Conservation (phyloP, 2,329 filamentous ascomycete genomes). For the Ceratocystis eucalypticola region DNA sequence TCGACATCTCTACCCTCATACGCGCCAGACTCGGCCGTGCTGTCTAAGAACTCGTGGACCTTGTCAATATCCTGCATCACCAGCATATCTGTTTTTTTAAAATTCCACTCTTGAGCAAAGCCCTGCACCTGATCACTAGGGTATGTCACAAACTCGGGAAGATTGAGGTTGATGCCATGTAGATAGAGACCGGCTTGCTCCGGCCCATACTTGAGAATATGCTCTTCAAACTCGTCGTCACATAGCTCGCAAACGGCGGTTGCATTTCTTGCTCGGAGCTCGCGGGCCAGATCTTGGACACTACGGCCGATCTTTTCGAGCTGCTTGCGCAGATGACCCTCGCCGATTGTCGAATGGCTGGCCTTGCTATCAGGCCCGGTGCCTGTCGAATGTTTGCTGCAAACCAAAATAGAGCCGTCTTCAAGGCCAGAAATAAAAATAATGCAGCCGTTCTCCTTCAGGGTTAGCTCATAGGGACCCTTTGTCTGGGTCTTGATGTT, state of each 20-base stretch:
- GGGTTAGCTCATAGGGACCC: slow-evolving; percentile 85
- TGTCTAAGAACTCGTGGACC: slow-evolving; percentile 70
- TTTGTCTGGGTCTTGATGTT: slow-evolving; percentile 62
- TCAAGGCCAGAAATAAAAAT: slow-evolving; percentile 91
- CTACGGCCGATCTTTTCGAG: slow-evolving; percentile 65
- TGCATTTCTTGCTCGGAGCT: slow-evolving; percentile 67
- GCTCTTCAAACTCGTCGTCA: slow-evolving; percentile 92
- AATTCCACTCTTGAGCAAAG: slow-evolving; percentile 88
- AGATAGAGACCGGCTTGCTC: slow-evolving; percentile 83
- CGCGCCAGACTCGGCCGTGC: slow-evolving; percentile 73
- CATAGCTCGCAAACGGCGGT: slow-evolving; percentile 94
- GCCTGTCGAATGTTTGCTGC: slow-evolving; percentile 96
- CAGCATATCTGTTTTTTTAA: slow-evolving; percentile 73
- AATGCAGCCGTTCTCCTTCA: slow-evolving; percentile 99
- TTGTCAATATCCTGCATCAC: slow-evolving; percentile 59
- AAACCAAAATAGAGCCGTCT: slow-evolving; percentile 82
- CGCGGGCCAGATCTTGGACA: slow-evolving; percentile 60
- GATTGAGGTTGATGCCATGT: slow-evolving; percentile 88
- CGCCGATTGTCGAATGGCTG: slow-evolving; percentile 76
- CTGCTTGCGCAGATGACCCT: slow-evolving; percentile 69
- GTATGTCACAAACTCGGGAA: slow-evolving; percentile 84
- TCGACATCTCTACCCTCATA: slow-evolving; percentile 89
- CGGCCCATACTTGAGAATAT: slow-evolving; percentile 77
- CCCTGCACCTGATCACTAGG: slow-evolving; percentile 68
- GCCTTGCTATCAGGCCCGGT: slow-evolving; percentile 53